A percentile compares a stretch with the other conserved stretches of the same genome.
These are phyloP conservation scores for Pleurotus giganteus DNA, from an alignment of 768 basidiomycete species.

Conservation along the genomic window DNA sequence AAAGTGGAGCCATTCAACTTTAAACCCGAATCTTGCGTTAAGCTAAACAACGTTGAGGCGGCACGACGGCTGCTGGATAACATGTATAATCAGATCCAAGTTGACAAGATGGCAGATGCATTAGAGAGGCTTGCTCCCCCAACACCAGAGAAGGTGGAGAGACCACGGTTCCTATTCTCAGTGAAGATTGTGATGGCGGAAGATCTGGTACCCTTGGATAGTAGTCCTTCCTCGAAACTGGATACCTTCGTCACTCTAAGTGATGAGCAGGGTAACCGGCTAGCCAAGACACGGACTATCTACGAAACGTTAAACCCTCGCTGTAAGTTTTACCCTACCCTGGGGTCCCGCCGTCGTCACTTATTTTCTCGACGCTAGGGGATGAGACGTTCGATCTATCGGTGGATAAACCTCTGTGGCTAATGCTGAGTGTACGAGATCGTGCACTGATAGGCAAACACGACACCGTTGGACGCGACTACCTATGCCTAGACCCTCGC, in stretches of 20 bases:
- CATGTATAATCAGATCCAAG: constrained; percentile 90
- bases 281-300: constrained; percentile 94
- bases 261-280: constrained; percentile 84
- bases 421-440: constrained; percentile 94
- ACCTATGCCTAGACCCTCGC: constrained; percentile 87
- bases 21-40: constrained; percentile 90
- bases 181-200: constrained; percentile 94
- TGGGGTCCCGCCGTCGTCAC: no score
- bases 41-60: constrained; percentile 95
- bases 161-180: constrained; percentile 79
- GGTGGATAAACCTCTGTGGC: constrained; percentile 91
- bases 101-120: constrained; percentile 77
- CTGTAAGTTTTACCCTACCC: no score
- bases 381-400: constrained; percentile 97
- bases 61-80: constrained; percentile 89
- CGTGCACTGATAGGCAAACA: constrained; percentile 91
- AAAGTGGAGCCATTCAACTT: constrained; percentile 96
- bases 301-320: constrained; percentile 89
- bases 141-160: constrained; percentile 66
- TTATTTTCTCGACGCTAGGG: constrained; percentile 59
- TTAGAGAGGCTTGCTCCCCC: constrained; percentile 59
- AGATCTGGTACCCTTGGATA: constrained; percentile 74
- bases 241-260: constrained; percentile 95
- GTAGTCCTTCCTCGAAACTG: constrained; percentile 72
- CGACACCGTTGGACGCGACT: constrained; percentile 87